phyloP scores from a whole-genome alignment of 1,284 basidiomycete species.

The Earliella scabrosa region DNA sequence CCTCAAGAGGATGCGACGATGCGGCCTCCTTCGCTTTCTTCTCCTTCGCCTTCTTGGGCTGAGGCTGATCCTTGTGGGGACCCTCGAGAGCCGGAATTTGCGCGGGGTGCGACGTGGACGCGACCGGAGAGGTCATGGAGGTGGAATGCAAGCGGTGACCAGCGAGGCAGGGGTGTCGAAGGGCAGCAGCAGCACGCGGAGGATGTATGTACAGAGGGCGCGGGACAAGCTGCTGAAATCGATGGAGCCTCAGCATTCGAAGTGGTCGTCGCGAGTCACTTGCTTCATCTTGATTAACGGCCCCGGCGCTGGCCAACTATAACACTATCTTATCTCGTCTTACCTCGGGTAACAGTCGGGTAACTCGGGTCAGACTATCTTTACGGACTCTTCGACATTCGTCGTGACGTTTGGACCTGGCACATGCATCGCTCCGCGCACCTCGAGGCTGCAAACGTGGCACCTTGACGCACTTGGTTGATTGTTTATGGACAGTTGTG shows the following conservation, averaged over 20 bases:
- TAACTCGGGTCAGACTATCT: background rate
- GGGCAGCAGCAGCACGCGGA: background rate
- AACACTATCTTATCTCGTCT: background rate
- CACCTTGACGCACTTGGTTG: too few relatives aligned
- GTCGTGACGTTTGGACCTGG: too few relatives aligned
- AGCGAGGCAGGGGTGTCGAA: slow-evolving; percentile 2
- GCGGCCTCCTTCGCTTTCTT: slow-evolving; percentile 53
- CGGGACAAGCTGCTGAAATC: slow-evolving; percentile 20
- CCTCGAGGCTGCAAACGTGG: background rate
- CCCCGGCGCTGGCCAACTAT: background rate
- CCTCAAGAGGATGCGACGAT: slow-evolving; percentile 66
- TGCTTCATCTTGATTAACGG: slow-evolving; percentile 9
- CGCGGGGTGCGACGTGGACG: slow-evolving; percentile 42
- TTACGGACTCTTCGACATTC: background rate
- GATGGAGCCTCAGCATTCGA: slow-evolving; percentile 25
- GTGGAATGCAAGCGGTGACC: slow-evolving; percentile 16
- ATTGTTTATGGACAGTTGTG: background rate
- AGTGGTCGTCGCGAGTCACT: slow-evolving; percentile 26
- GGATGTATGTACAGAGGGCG: slow-evolving; percentile 16
- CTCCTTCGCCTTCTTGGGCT: slow-evolving; percentile 50
- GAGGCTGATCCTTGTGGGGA: slow-evolving; percentile 32
- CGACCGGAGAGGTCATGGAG: slow-evolving; percentile 39
- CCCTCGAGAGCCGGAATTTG: slow-evolving; percentile 39
- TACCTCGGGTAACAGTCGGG: background rate
- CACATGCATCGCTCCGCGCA: background rate